A percentile compares a stretch with the other conserved stretches of the same genome.
Conservation (phyloP, 768 basidiomycete genomes). For the Amanita subjunquillea region DNA sequence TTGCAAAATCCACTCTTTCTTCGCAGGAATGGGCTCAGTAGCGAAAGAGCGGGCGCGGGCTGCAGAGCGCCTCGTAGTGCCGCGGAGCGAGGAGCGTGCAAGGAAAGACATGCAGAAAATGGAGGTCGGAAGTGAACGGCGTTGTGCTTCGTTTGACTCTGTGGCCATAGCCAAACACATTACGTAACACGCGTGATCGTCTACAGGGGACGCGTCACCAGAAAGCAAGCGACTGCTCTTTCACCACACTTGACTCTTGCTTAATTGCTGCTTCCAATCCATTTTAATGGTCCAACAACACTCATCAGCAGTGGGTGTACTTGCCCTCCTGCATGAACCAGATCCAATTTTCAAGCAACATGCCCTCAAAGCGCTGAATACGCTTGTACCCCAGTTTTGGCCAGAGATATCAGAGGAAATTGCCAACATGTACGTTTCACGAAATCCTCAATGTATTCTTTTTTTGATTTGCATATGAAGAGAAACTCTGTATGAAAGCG, state of each 20-base stretch:
- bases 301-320: constrained; percentile 81
- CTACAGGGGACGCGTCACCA: constrained; percentile 34
- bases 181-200: constrained; percentile 19
- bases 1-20: constrained; percentile 36
- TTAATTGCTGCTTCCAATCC: constrained; percentile 15
- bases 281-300: constrained; percentile 59
- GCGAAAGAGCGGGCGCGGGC: constrained; percentile 29
- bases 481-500: constrained; percentile 82
- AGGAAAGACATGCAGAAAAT: constrained; percentile 35
- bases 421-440: constrained; percentile 62
- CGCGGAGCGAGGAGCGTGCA: constrained; percentile 38
- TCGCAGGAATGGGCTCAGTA: constrained; percentile 22
- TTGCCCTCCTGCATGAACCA: constrained; percentile 86
- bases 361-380: constrained; percentile 75
- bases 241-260: constrained; percentile 11
- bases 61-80: constrained; percentile 29
- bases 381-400: constrained; percentile 92
- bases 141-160: background rate
- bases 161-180: constrained; percentile 27
- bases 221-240: constrained; percentile 3
- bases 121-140: constrained; percentile 7
- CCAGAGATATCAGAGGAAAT: constrained; percentile 97
- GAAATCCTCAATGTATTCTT: constrained; percentile 3
- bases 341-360: constrained; percentile 83
- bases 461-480: constrained; percentile 29